These are phyloP conservation scores for Vitis riparia DNA, from an alignment of 164 flowering plant species.

Conservation along the genomic window DNA sequence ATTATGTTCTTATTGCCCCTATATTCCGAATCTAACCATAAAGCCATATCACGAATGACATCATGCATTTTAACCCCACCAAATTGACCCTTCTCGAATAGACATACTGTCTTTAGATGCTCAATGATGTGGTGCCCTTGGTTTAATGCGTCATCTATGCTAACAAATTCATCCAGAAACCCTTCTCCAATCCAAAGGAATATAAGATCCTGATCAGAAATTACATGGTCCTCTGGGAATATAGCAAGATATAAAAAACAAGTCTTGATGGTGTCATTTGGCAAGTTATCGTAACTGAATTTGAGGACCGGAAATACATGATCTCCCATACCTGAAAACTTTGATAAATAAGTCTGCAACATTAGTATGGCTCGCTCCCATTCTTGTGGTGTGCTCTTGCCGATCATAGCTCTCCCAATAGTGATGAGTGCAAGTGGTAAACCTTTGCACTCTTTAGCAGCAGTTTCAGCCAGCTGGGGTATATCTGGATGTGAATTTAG, in stretches of 20 bases:
- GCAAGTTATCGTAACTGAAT: conserved; percentile 16
- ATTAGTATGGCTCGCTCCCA: conserved; percentile 7
- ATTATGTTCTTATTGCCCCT: too few relatives aligned
- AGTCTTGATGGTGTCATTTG: not conserved
- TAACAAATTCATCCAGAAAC: too few relatives aligned
- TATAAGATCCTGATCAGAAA: too few relatives aligned
- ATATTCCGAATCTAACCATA: too few relatives aligned
- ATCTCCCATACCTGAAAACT: conserved; percentile 11
- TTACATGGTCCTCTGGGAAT: too few relatives aligned
- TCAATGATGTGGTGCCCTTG: too few relatives aligned
- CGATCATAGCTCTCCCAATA: conserved; percentile 13
- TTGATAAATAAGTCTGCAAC: not conserved
- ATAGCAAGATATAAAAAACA: conserved; percentile 16
- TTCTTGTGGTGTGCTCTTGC: not conserved
- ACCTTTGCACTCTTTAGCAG: conserved; percentile 8
- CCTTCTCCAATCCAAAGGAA: too few relatives aligned
- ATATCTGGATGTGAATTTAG: conserved; percentile 5
- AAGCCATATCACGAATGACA: too few relatives aligned
- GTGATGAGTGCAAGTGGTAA: conserved; percentile 21
- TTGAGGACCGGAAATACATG: conserved; percentile 4
- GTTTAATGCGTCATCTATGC: too few relatives aligned
- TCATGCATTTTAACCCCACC: too few relatives aligned
- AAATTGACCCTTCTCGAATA: too few relatives aligned
- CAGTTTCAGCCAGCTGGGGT: conserved; percentile 2
- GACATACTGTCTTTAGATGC: too few relatives aligned